A percentile compares a stretch with the other conserved stretches of the same genome.
These are phyloP conservation scores for Fusarium acutatum DNA, from an alignment of 2,329 filamentous ascomycete species.

Conservation along the genomic window DNA sequence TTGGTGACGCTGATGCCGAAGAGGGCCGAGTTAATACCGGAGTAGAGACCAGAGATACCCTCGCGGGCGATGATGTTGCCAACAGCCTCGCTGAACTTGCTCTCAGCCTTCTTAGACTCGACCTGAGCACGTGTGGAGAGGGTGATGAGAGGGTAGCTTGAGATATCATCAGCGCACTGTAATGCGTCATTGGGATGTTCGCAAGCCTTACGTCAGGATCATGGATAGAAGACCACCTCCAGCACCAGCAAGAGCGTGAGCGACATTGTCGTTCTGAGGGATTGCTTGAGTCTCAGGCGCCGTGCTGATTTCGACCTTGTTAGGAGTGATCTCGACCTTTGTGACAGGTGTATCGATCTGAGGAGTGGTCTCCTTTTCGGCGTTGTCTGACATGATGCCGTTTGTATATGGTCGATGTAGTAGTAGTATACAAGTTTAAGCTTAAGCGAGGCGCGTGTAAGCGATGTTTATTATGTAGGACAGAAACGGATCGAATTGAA, in stretches of 20 bases:
- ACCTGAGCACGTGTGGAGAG: constrained; percentile 97
- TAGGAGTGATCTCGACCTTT: constrained; percentile 32
- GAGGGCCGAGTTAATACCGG: constrained; percentile 90
- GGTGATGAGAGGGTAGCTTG: constrained; percentile 93
- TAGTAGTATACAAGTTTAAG: background rate
- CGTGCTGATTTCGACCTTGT: constrained; percentile 45
- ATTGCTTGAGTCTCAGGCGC: constrained; percentile 59
- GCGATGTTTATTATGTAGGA: background rate
- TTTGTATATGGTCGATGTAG: background rate
- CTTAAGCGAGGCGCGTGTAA: constrained; percentile 17
- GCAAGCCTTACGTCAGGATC: constrained; percentile 78
- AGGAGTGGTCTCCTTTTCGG: constrained; percentile 31
- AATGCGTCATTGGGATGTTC: constrained; percentile 1
- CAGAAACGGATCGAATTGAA: background rate
- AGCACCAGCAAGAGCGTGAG: constrained; percentile 90
- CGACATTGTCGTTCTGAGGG: constrained; percentile 95
- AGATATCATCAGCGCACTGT: constrained; percentile 18
- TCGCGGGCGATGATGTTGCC: constrained; percentile 90
- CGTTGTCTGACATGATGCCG: constrained; percentile 34
- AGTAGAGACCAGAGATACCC: constrained; percentile 87
- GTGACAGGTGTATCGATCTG: constrained; percentile 28
- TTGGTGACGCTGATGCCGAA: constrained; percentile 99
- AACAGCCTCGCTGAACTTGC: constrained; percentile 83
- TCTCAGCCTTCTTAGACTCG: constrained; percentile 91
- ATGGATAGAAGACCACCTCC: constrained; percentile 96